phyloP scores from a whole-genome alignment of 768 basidiomycete genomes.

The Hortiboletus campestris region DNA sequence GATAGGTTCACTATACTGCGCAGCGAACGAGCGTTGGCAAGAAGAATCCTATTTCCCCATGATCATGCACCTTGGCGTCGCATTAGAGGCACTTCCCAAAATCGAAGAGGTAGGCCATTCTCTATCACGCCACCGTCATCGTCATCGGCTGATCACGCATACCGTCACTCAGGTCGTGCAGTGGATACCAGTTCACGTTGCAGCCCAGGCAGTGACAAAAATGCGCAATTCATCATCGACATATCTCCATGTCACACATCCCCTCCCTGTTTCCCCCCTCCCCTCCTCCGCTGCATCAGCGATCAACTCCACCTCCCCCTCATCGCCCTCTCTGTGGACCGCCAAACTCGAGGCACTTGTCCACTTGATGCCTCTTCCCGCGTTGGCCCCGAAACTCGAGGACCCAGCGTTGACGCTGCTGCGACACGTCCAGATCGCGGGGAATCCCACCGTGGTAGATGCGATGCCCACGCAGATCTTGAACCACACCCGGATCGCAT shows the following conservation, averaged over 20 bases:
- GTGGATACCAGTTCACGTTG: slow-evolving; percentile 18
- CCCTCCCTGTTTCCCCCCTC: slow-evolving; percentile 4
- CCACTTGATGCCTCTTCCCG: slow-evolving; percentile 1
- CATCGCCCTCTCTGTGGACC: slow-evolving; percentile 11
- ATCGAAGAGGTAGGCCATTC: slow-evolving; percentile 19
- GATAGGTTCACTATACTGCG: slow-evolving; percentile 38
- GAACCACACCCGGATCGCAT: neutral
- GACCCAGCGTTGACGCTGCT: slow-evolving; percentile 6
- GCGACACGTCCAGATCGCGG: neutral
- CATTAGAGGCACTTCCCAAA: slow-evolving; percentile 20
- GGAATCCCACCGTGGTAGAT: neutral
- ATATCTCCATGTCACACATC: slow-evolving; percentile 14
- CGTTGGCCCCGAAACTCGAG: neutral
- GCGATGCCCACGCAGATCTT: slow-evolving; percentile 1
- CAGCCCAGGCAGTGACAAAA: slow-evolving; percentile 13
- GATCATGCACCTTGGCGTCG: slow-evolving; percentile 24
- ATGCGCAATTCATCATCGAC: slow-evolving; percentile 12
- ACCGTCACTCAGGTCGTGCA: neutral
- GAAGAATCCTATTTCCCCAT: slow-evolving; percentile 37
- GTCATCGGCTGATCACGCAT: neutral
- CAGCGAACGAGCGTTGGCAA: slow-evolving; percentile 39
- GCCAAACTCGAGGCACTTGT: slow-evolving; percentile 5
- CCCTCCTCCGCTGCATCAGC: slow-evolving; percentile 9
- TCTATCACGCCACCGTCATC: too few species aligned
- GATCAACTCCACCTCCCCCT: slow-evolving; percentile 7